These are phyloP conservation scores for Turritis glabra DNA, from an alignment of 345 rosid genomes.

Conservation along the genomic window DNA sequence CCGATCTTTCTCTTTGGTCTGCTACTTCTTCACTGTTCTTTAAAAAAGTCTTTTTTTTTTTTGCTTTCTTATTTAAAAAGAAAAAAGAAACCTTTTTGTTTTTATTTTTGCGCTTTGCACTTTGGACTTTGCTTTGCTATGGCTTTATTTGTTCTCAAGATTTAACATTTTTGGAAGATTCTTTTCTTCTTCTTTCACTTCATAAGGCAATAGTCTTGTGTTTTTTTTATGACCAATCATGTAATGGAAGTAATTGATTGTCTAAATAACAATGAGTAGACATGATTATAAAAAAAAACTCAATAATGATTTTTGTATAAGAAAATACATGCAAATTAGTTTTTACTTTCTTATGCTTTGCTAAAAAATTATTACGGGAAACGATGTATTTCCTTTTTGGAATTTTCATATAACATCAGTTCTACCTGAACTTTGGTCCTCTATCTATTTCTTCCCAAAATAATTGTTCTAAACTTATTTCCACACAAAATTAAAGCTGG, in stretches of 20 bases:
- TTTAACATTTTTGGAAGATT: constrained; percentile 32
- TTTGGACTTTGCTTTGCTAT: constrained; percentile 14
- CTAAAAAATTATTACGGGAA: too few species aligned
- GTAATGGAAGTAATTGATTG: constrained; percentile 8
- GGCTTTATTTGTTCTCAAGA: constrained; percentile 1
- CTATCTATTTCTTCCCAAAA: too few species aligned
- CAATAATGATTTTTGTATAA: not conserved
- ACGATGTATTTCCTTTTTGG: too few species aligned
- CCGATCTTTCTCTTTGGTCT: constrained; percentile 21
- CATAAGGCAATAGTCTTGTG: not conserved
- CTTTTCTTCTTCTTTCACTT: constrained; percentile 16
- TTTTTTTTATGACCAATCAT: constrained; percentile 6
- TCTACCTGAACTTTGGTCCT: too few species aligned
- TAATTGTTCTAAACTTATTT: too few species aligned
- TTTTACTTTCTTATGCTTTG: too few species aligned
- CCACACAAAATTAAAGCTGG: too few species aligned
- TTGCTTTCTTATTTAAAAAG: not conserved
- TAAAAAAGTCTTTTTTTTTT: not conserved
- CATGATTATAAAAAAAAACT: not conserved
- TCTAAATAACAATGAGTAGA: not conserved
- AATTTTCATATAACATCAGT: too few species aligned
- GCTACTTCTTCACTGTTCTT: constrained; percentile 29
- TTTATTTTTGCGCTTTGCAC: not conserved
- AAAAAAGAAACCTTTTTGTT: not conserved
- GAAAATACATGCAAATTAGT: too few species aligned